Percentiles rank a stretch among this genome's conserved stretches.
These are phyloP conservation scores for Entonaema liquescens DNA, from an alignment of 495 filamentous ascomycete genomes.

Conservation along the genomic window DNA sequence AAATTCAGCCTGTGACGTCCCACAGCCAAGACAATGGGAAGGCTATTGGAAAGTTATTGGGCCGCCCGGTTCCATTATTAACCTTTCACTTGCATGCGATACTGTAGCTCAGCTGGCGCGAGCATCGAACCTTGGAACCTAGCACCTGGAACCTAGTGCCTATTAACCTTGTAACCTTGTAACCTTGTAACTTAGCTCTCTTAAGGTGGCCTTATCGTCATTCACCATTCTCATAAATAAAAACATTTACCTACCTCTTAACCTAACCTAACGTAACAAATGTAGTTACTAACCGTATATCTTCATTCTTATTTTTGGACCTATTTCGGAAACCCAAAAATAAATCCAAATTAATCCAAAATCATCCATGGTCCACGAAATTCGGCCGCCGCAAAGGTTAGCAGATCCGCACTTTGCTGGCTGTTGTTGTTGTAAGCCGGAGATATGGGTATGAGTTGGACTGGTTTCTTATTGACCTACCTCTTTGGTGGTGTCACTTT, in stretches of 20 bases:
- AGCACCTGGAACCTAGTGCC: not conserved
- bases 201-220: slow-evolving; percentile 3
- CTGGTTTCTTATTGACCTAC: slow-evolving; percentile 77
- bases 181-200: too few species aligned
- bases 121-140: not conserved
- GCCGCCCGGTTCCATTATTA: slow-evolving; percentile 14
- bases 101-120: slow-evolving; percentile 10
- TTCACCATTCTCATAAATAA: not conserved
- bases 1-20: slow-evolving; percentile 25
- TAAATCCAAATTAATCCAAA: not conserved
- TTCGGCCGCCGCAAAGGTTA: slow-evolving; percentile 37
- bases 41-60: not conserved
- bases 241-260: too few species aligned
- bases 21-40: not conserved
- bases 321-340: not conserved
- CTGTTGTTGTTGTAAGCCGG: slow-evolving; percentile 30
- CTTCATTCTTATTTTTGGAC: not conserved
- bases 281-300: not conserved
- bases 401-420: slow-evolving; percentile 39
- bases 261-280: not conserved
- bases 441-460: slow-evolving; percentile 70
- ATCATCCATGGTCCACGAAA: slow-evolving; percentile 42
- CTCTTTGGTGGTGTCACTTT: slow-evolving; percentile 91
- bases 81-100: slow-evolving; percentile 8
- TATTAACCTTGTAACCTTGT: not conserved